Percentiles rank a stretch among this genome's conserved stretches.
Conservation (phyloP, 345 rosid genomes). For the Fremontodendron californicum region DNA sequence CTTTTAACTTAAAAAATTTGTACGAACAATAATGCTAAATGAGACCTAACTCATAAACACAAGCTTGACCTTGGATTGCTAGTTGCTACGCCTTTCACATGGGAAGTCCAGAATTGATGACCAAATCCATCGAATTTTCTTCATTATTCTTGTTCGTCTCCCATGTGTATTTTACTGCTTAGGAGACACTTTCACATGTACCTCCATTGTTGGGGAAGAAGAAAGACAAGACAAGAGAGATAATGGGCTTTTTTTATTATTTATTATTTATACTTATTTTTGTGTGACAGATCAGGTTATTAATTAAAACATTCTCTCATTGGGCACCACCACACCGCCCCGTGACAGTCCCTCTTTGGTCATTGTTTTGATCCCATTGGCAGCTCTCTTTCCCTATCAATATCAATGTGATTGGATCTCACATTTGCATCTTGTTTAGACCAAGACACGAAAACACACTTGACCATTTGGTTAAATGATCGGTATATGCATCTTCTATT, state of each 20-base stretch:
- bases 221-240: neutral
- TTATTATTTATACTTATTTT: no score
- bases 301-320: neutral
- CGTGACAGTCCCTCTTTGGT: neutral
- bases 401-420: neutral
- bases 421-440: neutral
- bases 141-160: neutral
- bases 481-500: neutral
- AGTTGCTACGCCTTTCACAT: conserved; percentile 1
- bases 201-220: conserved; percentile 4
- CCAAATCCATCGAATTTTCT: conserved; percentile 27
- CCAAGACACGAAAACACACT: no score
- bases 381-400: neutral
- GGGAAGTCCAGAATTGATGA: conserved; percentile 10
- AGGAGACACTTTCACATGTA: conserved; percentile 33
- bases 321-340: neutral
- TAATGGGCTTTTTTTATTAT: neutral
- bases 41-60: conserved; percentile 12
- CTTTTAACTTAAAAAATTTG: no score
- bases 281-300: neutral
- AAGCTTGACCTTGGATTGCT: conserved; percentile 18
- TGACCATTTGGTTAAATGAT: neutral
- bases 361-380: neutral
- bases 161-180: conserved; percentile 29
- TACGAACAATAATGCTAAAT: no score